Evolutionary conservation across 192 early-diverging fungal species (phyloP).

Genomic region (Gigaspora rosea): DNA sequence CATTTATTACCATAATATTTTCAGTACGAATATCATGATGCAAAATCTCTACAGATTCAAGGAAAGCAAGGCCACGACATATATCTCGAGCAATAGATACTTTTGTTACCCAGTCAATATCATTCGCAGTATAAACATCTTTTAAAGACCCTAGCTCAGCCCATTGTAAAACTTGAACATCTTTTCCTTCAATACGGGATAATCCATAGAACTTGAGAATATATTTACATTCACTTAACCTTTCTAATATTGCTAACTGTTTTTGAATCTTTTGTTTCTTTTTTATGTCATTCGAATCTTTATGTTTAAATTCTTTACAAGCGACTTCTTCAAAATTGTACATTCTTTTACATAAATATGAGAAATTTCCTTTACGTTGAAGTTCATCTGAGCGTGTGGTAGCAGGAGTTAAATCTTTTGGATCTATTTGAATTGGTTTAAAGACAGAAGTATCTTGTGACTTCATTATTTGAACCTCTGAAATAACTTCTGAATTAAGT

Average conservation of each 20-base stretch:
- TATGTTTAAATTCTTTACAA: neutral
- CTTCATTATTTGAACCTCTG: too few species aligned
- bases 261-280: neutral
- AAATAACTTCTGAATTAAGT: too few species aligned
- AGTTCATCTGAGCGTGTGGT: neutral
- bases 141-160: neutral
- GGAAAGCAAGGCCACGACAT: neutral
- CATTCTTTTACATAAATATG: neutral
- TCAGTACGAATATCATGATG: neutral
- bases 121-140: neutral
- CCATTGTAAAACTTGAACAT: conserved; percentile 1
- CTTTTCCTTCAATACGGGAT: neutral
- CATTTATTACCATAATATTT: neutral
- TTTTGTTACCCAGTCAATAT: neutral
- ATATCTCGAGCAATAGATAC: neutral
- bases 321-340: neutral
- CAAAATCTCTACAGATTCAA: neutral
- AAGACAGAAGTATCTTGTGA: too few species aligned
- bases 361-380: neutral
- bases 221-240: neutral
- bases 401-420: neutral
- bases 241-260: neutral
- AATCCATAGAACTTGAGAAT: conserved; percentile 10
- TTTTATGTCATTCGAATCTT: too few species aligned
- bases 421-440: too few species aligned